A percentile compares a stretch with the other conserved stretches of the same genome.
Conservation (phyloP, 495 filamentous ascomycete genomes). For the Glutinoglossum americanum region DNA sequence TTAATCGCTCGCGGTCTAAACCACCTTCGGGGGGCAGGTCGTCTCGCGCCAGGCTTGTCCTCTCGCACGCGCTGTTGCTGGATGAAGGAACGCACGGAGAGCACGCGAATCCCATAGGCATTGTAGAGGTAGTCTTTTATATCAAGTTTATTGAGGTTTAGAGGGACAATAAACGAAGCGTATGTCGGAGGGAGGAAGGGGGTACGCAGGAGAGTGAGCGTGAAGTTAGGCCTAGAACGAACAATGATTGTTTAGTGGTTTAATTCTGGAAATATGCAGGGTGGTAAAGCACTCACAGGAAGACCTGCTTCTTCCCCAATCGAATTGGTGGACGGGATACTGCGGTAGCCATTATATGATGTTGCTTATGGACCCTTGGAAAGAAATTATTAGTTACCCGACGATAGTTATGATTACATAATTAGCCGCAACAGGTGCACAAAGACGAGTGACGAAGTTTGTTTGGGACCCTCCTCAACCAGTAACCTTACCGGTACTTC, state of each 20-base stretch:
- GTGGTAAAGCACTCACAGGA: conserved; percentile 19
- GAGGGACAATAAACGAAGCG: conserved; percentile 66
- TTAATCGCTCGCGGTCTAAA: conserved; percentile 46
- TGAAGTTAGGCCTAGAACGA: conserved; percentile 46
- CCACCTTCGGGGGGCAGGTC: conserved; percentile 17
- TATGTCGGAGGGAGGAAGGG: conserved; percentile 49
- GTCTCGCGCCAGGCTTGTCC: conserved; percentile 15
- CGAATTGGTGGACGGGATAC: neutral
- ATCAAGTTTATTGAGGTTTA: conserved; percentile 81
- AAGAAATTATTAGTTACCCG: too few species aligned
- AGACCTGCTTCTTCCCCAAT: conserved; percentile 17
- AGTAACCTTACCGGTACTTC: too few species aligned
- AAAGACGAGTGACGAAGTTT: too few species aligned
- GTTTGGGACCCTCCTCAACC: too few species aligned
- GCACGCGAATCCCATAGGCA: conserved; percentile 43
- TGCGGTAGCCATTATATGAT: neutral
- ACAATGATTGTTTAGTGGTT: conserved; percentile 2
- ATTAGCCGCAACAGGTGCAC: too few species aligned
- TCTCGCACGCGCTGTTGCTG: conserved; percentile 39
- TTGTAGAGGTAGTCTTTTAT: conserved; percentile 72
- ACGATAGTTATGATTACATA: too few species aligned
- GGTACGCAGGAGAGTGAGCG: conserved; percentile 51
- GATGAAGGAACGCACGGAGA: conserved; percentile 58
- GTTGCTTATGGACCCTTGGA: too few species aligned
- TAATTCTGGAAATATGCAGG: too few species aligned